phyloP scores from a whole-genome alignment of 148 eudicot species.

The Fallopia convolvulus region DNA sequence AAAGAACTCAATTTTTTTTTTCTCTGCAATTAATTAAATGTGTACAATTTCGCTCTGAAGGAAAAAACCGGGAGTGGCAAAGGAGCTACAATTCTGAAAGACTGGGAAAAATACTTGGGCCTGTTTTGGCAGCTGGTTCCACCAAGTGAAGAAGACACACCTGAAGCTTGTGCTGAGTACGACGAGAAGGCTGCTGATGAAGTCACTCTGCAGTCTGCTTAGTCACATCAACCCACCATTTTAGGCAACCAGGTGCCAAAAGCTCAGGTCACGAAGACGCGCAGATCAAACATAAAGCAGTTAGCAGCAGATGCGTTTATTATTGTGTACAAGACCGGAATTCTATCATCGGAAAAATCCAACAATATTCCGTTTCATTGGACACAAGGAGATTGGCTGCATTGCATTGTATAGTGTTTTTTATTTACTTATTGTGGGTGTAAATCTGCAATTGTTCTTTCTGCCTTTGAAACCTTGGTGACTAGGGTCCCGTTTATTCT shows the following conservation, averaged over 20 bases:
- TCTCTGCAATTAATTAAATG: background rate
- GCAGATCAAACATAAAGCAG: background rate
- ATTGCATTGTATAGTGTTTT: conserved; percentile 6
- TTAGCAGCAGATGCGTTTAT: background rate
- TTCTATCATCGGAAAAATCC: background rate
- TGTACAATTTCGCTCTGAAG: conserved; percentile 25
- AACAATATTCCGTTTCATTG: background rate
- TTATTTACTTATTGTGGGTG: background rate
- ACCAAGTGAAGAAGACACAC: conserved; percentile 99
- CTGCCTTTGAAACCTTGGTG: background rate
- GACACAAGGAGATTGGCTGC: conserved; percentile 4
- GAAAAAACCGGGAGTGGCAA: conserved; percentile 93
- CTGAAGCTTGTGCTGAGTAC: conserved; percentile 84
- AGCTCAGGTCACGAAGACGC: background rate
- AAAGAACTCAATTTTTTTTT: too few relatives aligned
- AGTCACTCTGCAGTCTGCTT: conserved; percentile 71
- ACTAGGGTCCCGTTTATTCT: background rate
- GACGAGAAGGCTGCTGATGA: conserved; percentile 52
- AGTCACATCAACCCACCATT: background rate
- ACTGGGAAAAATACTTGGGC: conserved; percentile 87
- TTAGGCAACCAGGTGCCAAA: background rate
- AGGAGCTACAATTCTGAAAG: conserved; percentile 78
- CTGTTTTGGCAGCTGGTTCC: conserved; percentile 98
- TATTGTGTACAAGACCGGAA: background rate
- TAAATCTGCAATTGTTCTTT: conserved; percentile 6